Conservation (phyloP, 140 eudicot species). For the Ambrosia hybrid region DNA sequence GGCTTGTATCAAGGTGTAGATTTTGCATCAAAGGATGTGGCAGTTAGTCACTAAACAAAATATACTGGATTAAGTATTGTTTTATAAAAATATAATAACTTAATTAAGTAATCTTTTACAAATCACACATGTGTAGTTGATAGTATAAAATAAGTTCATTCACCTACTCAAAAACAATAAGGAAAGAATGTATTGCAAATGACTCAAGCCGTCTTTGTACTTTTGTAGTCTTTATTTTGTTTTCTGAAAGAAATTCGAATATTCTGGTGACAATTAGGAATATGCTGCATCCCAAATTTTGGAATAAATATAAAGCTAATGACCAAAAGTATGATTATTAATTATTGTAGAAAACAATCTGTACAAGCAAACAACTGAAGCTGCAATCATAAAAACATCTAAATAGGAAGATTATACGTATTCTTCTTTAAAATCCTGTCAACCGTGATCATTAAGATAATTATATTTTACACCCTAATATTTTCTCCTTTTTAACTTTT, state of each 20-base stretch:
- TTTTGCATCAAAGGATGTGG: too few relatives aligned
- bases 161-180: too few relatives aligned
- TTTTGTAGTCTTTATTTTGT: background rate
- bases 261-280: background rate
- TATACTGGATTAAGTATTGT: background rate
- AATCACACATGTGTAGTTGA: too few relatives aligned
- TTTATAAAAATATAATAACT: background rate
- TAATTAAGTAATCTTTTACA: background rate
- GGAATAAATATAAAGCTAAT: background rate
- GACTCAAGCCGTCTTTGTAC: background rate
- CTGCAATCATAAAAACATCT: background rate
- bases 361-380: background rate
- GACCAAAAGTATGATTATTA: background rate
- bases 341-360: background rate
- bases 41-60: too few relatives aligned
- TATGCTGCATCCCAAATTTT: background rate
- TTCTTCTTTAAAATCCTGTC: background rate
- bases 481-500: background rate
- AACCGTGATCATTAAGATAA: background rate
- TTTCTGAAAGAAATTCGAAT: constrained; percentile 4
- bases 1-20: too few relatives aligned
- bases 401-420: background rate
- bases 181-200: too few relatives aligned
- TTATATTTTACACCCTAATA: background rate
- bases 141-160: background rate